Evolutionary conservation across 2,329 filamentous ascomycete genomes (phyloP).

Genomic region (Epichloe coenophiala): DNA sequence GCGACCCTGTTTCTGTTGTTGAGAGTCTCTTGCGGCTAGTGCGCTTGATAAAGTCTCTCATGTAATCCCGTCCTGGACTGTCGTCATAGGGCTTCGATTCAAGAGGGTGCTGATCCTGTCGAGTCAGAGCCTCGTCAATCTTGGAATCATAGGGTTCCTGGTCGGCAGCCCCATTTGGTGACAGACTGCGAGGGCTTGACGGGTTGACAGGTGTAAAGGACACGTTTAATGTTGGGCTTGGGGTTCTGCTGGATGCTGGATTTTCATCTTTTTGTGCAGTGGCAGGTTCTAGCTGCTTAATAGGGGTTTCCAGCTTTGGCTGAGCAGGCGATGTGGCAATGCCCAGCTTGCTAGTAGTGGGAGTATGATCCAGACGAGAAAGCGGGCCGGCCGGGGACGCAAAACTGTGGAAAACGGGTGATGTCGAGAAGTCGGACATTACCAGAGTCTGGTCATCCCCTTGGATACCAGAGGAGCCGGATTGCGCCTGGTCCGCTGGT

Average conservation of each 20-base stretch:
- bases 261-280: not conserved
- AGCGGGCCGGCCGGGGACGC: not conserved
- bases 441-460: slow-evolving; percentile 1
- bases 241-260: not conserved
- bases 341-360: not conserved
- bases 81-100: slow-evolving; percentile 12
- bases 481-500: not conserved
- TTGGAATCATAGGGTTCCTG: not conserved
- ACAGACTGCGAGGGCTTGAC: not conserved
- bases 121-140: not conserved
- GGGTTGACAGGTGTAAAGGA: not conserved
- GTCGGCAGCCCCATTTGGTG: not conserved
- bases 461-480: not conserved
- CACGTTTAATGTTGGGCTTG: not conserved
- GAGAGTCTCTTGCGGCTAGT: slow-evolving; percentile 16
- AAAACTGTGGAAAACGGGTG: not conserved
- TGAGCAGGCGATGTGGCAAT: not conserved
- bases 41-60: slow-evolving; percentile 23
- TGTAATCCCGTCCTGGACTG: slow-evolving; percentile 21
- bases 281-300: not conserved
- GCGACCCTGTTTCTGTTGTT: slow-evolving; percentile 19
- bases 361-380: not conserved
- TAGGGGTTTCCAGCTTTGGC: not conserved
- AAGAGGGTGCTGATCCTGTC: not conserved
- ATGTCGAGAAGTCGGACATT: not conserved